Percentiles rank a stretch among this genome's conserved stretches.
These are phyloP conservation scores for Musa troglodytarum DNA, from an alignment of 176 grass and related monocot species.

Conservation along the genomic window DNA sequence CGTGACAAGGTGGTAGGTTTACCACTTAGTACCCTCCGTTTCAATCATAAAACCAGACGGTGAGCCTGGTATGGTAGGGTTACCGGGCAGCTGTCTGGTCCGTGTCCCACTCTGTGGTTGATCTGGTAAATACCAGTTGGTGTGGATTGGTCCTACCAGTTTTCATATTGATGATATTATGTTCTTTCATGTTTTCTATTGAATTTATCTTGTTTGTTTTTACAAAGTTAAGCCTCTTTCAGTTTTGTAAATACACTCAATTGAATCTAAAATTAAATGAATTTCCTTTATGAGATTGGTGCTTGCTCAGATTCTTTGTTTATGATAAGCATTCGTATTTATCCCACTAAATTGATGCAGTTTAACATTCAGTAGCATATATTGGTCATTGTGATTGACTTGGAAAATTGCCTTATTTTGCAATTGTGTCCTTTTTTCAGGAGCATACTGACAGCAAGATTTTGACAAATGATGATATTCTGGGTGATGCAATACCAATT, in stretches of 20 bases:
- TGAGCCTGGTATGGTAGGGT: too few relatives aligned
- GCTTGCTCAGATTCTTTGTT: neutral
- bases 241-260: too few relatives aligned
- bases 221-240: neutral
- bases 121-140: too few relatives aligned
- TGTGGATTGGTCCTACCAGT: too few relatives aligned
- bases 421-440: conserved; percentile 25
- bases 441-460: conserved; percentile 48
- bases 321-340: neutral
- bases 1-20: too few relatives aligned
- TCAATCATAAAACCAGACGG: too few relatives aligned
- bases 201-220: neutral
- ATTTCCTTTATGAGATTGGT: neutral
- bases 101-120: too few relatives aligned
- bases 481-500: conserved; percentile 70
- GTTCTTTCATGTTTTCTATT: neutral
- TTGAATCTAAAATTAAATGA: neutral
- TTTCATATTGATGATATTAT: neutral
- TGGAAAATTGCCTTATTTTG: neutral
- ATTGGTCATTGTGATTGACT: neutral
- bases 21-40: too few relatives aligned
- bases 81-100: too few relatives aligned
- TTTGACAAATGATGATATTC: conserved; percentile 85
- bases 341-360: neutral
- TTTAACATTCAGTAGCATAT: neutral